Base-by-base conservation (phyloP, 208 protist genomes). In the Crithidia sp. region DNA sequence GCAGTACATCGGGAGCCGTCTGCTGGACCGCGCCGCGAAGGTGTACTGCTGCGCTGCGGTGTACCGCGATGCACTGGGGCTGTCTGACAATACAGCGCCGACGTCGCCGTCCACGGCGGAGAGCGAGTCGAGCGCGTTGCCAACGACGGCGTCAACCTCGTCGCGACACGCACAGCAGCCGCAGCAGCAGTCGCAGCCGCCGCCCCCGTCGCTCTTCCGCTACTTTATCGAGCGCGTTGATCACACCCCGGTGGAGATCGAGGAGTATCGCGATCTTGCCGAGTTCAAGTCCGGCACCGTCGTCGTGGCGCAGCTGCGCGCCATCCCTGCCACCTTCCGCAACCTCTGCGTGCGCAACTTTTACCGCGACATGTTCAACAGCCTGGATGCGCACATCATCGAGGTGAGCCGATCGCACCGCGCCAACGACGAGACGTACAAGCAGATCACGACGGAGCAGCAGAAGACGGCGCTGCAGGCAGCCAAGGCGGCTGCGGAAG, bases 241-340 rank as follows among this genome's bases (percentile, higher is more conserved):
- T 4, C 53, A 64, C 54, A 72, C 74, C 0, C 53, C 68, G 14
- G 55, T 74, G 8, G 75, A 86, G 67, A 28, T 91, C 16, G 50
- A 76, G 45, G 72, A 74, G 60, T 40, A 78, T 28, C 43, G 60
- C 10, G 79, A 86, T 59, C 74, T 90, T 43, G 67, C 12, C 3
- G 49, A 81, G 16, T 70, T 72, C 53, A 57, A 63, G 50, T 74
- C 54, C 19, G 81, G 84, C 10, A 59, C 53, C 55, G 77, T 89
- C 0, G 41, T 95, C 14, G 79, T 95, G 67, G 82, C 78, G 49
- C 90, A 95, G 77, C 65, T 65, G 41, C 74, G 69, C n/a, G 54
- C 73, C 7, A 57, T 87, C n/a, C 71, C 84, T 1, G 75, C 68
- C 4, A 37, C 85, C 4, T 81, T 72, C 67, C 82, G 76, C 9